Evolutionary conservation across 2,329 filamentous ascomycete genomes (phyloP).

Genomic region (Phaeosphaeriaceae sp.): DNA sequence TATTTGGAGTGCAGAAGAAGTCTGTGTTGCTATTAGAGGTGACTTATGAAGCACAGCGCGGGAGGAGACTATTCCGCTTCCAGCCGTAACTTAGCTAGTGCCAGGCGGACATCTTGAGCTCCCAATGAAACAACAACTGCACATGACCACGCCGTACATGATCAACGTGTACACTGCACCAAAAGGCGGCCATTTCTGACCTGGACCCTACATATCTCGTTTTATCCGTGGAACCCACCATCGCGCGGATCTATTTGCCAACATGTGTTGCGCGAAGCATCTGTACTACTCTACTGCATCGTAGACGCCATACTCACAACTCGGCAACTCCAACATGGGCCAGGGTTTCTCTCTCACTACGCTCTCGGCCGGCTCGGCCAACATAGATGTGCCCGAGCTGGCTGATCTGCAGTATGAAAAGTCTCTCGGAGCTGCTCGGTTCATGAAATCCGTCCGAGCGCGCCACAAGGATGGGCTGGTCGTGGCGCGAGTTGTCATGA

Average conservation of each 20-base stretch:
- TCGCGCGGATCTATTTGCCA: slow-evolving; percentile 9
- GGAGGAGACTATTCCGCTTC: slow-evolving; percentile 13
- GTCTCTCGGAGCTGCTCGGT: slow-evolving; percentile 87
- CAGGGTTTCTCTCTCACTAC: slow-evolving; percentile 95
- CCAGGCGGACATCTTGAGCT: slow-evolving; percentile 14
- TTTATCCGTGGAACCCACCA: neutral
- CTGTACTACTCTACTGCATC: slow-evolving; percentile 21
- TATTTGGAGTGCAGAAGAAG: slow-evolving; percentile 12
- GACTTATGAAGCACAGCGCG: neutral
- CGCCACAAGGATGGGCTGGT: slow-evolving; percentile 89
- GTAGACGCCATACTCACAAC: slow-evolving; percentile 21
- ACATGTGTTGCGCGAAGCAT: slow-evolving; percentile 38
- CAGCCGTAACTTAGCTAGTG: slow-evolving; percentile 22
- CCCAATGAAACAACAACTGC: slow-evolving; percentile 6
- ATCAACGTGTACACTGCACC: neutral
- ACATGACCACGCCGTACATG: slow-evolving; percentile 13
- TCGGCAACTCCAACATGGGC: slow-evolving; percentile 70
- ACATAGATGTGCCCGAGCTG: slow-evolving; percentile 92
- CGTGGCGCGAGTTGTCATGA: slow-evolving; percentile 93
- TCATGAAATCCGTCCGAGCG: slow-evolving; percentile 96
- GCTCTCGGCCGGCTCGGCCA: slow-evolving; percentile 87
- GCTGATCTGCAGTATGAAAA: slow-evolving; percentile 91
- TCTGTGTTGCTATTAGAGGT: slow-evolving; percentile 14
- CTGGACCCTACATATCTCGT: neutral
- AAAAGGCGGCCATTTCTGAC: neutral